A percentile compares a stretch with the other conserved stretches of the same genome.
These are phyloP conservation scores for Nyctanthes arbortristis DNA, from an alignment of 257 asterid genomes.

Conservation along the genomic window DNA sequence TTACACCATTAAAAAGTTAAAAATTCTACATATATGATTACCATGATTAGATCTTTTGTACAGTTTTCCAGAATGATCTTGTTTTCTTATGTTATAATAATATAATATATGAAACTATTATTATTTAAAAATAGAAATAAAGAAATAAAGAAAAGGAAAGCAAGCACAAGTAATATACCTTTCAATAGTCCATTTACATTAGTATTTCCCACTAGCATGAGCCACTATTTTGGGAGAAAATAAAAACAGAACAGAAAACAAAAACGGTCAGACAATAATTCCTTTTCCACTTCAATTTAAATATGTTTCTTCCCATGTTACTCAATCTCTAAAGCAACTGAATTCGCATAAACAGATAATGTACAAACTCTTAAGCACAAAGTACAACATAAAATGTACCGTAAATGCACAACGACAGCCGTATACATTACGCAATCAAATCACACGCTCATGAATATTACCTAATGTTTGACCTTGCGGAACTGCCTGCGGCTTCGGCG, in stretches of 20 bases:
- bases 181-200: not conserved
- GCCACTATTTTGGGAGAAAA: not conserved
- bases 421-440: not conserved
- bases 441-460: slow-evolving; percentile 22
- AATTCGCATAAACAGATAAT: no score
- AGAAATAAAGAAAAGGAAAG: not conserved
- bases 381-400: not conserved
- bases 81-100: not conserved
- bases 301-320: not conserved
- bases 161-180: not conserved
- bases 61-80: not conserved
- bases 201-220: not conserved
- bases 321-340: not conserved
- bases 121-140: no score
- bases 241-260: not conserved
- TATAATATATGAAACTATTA: no score
- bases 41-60: not conserved
- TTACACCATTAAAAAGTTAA: slow-evolving; percentile 5
- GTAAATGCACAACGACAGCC: not conserved
- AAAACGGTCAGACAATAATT: not conserved
- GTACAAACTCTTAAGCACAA: not conserved
- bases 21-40: not conserved
- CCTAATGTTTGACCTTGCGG: slow-evolving; percentile 39
- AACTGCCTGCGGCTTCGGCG: not conserved
- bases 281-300: not conserved